A percentile compares a stretch with the other conserved stretches of the same genome.
Conservation (phyloP, 495 filamentous ascomycete genomes). For the Geoglossum glabrum region DNA sequence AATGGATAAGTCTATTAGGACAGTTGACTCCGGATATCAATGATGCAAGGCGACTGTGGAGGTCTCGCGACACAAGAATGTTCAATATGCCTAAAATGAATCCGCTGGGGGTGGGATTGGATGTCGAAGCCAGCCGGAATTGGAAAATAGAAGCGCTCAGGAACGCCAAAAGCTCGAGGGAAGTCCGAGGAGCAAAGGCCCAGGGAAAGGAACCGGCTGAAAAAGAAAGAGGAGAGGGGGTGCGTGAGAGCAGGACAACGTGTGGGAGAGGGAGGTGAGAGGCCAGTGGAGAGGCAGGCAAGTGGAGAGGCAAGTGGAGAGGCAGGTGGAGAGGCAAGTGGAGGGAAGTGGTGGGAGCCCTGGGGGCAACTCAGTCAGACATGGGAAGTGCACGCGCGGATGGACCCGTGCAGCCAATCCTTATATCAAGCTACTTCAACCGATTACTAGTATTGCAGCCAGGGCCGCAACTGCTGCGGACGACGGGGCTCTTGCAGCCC, state of each 20-base stretch:
- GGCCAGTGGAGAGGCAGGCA: background rate
- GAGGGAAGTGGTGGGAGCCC: background rate
- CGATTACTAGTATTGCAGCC: background rate
- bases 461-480: background rate
- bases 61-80: conserved; percentile 3
- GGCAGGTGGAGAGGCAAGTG: background rate
- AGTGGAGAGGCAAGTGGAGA: background rate
- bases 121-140: background rate
- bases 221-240: background rate
- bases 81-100: background rate
- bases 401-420: background rate
- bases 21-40: background rate
- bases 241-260: background rate
- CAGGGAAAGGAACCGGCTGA: background rate
- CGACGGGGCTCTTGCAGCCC: background rate
- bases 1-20: background rate
- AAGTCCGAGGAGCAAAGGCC: background rate
- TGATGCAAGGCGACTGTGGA: background rate
- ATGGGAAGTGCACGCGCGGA: background rate
- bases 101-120: background rate
- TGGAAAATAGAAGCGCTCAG: background rate
- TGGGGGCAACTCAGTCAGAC: background rate
- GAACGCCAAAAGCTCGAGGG: background rate
- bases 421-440: background rate
- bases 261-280: background rate